Conservation (phyloP, 2,329 filamentous ascomycete genomes). For the Gliomastix tumulicola region DNA sequence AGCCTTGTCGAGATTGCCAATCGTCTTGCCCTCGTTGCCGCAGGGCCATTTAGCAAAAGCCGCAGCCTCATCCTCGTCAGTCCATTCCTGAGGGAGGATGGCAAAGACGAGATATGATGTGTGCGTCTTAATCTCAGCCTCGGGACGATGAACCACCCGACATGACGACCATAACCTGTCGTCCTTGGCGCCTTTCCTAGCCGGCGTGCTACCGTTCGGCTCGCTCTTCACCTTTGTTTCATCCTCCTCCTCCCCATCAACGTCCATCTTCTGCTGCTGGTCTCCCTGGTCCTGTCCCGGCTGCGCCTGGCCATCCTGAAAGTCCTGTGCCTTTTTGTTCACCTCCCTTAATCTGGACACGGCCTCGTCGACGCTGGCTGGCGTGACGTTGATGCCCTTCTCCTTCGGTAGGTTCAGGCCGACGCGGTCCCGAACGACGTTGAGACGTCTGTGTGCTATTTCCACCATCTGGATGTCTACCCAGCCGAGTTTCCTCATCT, state of each 20-base stretch:
- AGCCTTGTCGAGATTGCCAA: slow-evolving; percentile 46
- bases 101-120: slow-evolving; percentile 97
- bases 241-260: slow-evolving; percentile 20
- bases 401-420: slow-evolving; percentile 61
- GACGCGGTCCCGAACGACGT: slow-evolving; percentile 74
- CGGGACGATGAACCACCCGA: slow-evolving; percentile 69
- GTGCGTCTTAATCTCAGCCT: slow-evolving; percentile 88
- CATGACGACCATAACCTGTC: slow-evolving; percentile 67
- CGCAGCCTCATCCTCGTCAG: slow-evolving; percentile 68
- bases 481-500: slow-evolving; percentile 78
- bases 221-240: too few relatives aligned
- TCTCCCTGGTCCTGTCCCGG: slow-evolving; percentile 14
- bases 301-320: slow-evolving; percentile 37
- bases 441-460: slow-evolving; percentile 70
- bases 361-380: slow-evolving; percentile 74
- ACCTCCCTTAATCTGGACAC: slow-evolving; percentile 66
- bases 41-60: slow-evolving; percentile 60
- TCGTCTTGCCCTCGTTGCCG: slow-evolving; percentile 42
- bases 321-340: slow-evolving; percentile 61
- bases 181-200: too few relatives aligned
- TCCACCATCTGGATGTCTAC: slow-evolving; percentile 91
- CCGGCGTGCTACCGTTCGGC: slow-evolving; percentile 13
- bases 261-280: slow-evolving; percentile 30
- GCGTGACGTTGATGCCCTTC: slow-evolving; percentile 61
- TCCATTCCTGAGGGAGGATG: slow-evolving; percentile 80